A percentile compares a stretch with the other conserved stretches of the same genome.
Conservation (phyloP, 2,329 filamentous ascomycete genomes). For the Hypoxylon sp. region DNA sequence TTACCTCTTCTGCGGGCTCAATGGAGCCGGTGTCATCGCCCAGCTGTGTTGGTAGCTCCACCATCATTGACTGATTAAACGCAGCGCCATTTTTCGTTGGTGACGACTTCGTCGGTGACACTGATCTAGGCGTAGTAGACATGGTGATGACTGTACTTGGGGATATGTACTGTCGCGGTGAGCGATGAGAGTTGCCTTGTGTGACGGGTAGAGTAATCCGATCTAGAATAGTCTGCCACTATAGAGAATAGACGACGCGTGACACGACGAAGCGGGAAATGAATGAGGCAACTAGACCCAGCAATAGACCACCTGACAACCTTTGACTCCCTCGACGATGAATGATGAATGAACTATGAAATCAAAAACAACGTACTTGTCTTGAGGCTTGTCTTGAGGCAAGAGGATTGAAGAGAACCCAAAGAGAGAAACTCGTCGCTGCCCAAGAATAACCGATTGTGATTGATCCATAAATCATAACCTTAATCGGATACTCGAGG, state of each 20-base stretch:
- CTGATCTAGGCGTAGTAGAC: conserved; percentile 46
- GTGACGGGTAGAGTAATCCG: background rate
- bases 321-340: conserved; percentile 5
- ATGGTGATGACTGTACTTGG: conserved; percentile 21
- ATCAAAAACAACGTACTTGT: background rate
- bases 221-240: conserved; percentile 31
- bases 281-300: conserved; percentile 13
- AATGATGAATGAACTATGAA: conserved; percentile 13
- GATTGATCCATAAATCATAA: conserved; percentile 11
- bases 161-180: conserved; percentile 1
- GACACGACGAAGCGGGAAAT: conserved; percentile 26
- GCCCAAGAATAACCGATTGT: conserved; percentile 38
- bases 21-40: conserved; percentile 38
- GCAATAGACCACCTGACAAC: conserved; percentile 24
- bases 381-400: no score
- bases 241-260: conserved; percentile 36
- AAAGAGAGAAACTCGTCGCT: conserved; percentile 40
- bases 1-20: conserved; percentile 41
- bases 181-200: background rate
- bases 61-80: conserved; percentile 49
- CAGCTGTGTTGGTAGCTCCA: conserved; percentile 46
- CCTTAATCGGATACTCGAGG: conserved; percentile 12
- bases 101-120: conserved; percentile 41
- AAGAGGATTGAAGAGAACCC: background rate
- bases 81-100: conserved; percentile 37